A percentile compares a stretch with the other conserved stretches of the same genome.
These are phyloP conservation scores for Aspergillus sp. DNA, from an alignment of 2,329 filamentous ascomycete species.

Conservation along the genomic window DNA sequence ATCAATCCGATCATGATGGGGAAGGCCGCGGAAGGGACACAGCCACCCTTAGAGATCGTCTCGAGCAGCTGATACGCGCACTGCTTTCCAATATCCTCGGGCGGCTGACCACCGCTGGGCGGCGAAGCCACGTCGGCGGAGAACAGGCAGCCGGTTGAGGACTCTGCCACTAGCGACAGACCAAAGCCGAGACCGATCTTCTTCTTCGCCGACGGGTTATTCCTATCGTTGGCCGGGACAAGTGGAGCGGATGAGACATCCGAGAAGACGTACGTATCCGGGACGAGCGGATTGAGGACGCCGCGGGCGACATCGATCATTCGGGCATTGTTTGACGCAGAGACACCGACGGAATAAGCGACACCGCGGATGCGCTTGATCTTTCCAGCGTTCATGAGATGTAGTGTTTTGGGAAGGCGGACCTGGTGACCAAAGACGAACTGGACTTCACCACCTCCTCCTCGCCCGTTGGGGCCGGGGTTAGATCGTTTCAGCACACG, in stretches of 20 bases:
- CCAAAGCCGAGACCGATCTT: conserved; percentile 88
- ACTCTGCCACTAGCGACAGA: conserved; percentile 87
- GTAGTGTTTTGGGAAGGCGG: conserved; percentile 88
- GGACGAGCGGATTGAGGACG: conserved; percentile 81
- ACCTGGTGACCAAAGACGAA: conserved; percentile 92
- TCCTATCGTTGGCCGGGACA: conserved; percentile 72
- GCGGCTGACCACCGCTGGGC: conserved; percentile 76
- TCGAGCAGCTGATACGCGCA: conserved; percentile 91
- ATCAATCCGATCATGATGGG: conserved; percentile 82
- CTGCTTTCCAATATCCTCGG: conserved; percentile 86
- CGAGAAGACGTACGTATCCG: conserved; percentile 87
- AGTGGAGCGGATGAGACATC: conserved; percentile 66
- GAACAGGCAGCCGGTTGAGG: conserved; percentile 83
- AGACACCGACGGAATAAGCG: conserved; percentile 89
- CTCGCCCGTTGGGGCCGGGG: conserved; percentile 72
- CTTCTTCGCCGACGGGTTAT: conserved; percentile 57
- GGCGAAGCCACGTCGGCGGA: conserved; percentile 80
- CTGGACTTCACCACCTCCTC: conserved; percentile 91
- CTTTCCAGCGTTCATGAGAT: conserved; percentile 79
- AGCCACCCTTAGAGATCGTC: conserved; percentile 79
- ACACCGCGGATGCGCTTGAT: conserved; percentile 91
- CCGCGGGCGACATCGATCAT: conserved; percentile 93
- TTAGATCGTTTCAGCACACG: conserved; percentile 80
- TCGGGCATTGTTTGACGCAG: conserved; percentile 87
- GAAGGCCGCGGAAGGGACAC: conserved; percentile 72